phyloP scores from a whole-genome alignment of 2,329 filamentous ascomycete species.

The Ophiostoma novo-ulmi region DNA sequence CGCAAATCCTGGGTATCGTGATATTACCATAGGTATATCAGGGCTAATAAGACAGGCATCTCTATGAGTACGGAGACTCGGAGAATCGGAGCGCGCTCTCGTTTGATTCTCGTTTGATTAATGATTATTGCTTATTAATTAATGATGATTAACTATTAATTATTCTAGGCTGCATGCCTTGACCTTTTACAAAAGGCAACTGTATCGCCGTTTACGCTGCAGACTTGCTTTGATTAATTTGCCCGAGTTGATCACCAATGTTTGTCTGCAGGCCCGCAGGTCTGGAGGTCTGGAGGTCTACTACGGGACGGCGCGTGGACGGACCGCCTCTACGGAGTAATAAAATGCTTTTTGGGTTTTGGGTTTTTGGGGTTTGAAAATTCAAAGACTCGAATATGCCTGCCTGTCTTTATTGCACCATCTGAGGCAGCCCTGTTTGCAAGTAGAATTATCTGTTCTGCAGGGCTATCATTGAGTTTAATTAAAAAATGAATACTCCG shows the following conservation, averaged over 20 bases:
- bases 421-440: not conserved
- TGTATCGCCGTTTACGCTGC: not conserved
- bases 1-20: not conserved
- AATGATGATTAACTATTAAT: no score
- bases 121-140: no score
- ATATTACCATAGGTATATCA: not conserved
- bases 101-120: no score
- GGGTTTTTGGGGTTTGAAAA: no score
- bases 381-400: no score
- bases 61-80: not conserved
- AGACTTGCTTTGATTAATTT: no score
- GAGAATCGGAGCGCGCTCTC: no score
- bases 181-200: not conserved
- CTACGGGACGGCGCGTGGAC: constrained; percentile 8
- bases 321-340: not conserved
- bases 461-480: no score
- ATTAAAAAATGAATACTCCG: no score
- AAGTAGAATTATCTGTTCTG: not conserved
- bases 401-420: not conserved
- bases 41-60: not conserved
- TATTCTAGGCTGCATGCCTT: no score
- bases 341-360: no score
- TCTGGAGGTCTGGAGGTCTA: not conserved
- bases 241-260: not conserved
- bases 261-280: not conserved